phyloP scores from a whole-genome alignment of 345 rosid species.

The Viola odorata region DNA sequence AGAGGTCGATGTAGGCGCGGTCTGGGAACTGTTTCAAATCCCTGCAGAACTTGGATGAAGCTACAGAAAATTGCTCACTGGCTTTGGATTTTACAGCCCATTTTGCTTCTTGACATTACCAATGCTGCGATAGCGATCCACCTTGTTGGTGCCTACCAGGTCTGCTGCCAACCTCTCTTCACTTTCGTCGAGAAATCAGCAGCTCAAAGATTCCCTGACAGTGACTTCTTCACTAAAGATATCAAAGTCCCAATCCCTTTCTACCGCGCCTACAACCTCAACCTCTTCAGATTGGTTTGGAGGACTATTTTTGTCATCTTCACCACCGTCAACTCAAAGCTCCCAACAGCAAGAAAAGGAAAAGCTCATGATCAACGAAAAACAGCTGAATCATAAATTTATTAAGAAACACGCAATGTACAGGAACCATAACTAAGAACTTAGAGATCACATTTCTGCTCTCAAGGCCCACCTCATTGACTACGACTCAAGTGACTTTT shows the following conservation, averaged over 20 bases:
- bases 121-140: conserved; percentile 75
- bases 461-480: not conserved
- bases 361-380: not conserved
- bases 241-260: conserved; percentile 46
- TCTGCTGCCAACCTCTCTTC: conserved; percentile 83
- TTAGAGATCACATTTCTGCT: not conserved
- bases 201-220: conserved; percentile 41
- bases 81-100: conserved; percentile 73
- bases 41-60: not conserved
- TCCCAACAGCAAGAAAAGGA: conserved; percentile 7
- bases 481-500: not conserved
- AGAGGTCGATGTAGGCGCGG: not conserved
- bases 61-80: conserved; percentile 38
- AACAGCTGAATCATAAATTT: no score
- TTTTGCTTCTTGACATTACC: conserved; percentile 84
- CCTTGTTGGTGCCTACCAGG: conserved; percentile 89
- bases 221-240: conserved; percentile 50
- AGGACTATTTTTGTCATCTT: conserved; percentile 70
- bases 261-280: conserved; percentile 42
- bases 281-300: conserved; percentile 74
- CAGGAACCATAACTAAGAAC: not conserved
- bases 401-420: not conserved
- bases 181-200: conserved; percentile 70
- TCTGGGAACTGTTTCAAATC: not conserved
- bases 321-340: conserved; percentile 74